phyloP scores from a whole-genome alignment of 1,284 basidiomycete species.

The Pseudomicrostroma phylloplanum region DNA sequence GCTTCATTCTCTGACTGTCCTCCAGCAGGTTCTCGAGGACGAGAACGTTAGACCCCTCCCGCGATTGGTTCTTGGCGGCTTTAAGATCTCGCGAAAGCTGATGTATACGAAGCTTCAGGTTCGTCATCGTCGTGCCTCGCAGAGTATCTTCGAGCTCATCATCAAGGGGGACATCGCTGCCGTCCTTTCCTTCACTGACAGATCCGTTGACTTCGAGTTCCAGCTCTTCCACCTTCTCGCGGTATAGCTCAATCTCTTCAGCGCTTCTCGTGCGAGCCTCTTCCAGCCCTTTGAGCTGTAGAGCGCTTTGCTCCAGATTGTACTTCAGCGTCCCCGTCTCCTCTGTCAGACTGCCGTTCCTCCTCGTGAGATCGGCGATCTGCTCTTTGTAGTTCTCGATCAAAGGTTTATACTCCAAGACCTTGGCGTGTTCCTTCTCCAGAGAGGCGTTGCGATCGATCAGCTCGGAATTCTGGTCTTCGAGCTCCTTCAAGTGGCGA shows the following conservation, averaged over 20 bases:
- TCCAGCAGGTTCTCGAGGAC: conserved; percentile 84
- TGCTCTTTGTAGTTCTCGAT: conserved; percentile 89
- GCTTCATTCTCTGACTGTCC: conserved; percentile 82
- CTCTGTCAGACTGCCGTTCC: conserved; percentile 57
- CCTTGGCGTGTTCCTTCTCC: conserved; percentile 82
- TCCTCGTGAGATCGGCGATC: conserved; percentile 68
- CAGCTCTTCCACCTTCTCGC: conserved; percentile 83
- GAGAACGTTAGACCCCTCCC: conserved; percentile 66
- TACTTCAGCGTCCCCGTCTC: conserved; percentile 53
- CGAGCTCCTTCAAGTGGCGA: conserved; percentile 74
- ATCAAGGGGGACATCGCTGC: conserved; percentile 58
- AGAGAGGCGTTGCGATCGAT: conserved; percentile 83
- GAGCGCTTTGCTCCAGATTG: conserved; percentile 33
- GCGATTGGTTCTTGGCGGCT: conserved; percentile 66
- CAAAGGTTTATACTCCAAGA: conserved; percentile 75
- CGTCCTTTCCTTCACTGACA: conserved; percentile 7
- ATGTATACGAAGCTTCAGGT: conserved; percentile 73
- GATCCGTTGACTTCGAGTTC: conserved; percentile 59
- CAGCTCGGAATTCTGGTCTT: conserved; percentile 84
- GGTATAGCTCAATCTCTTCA: conserved; percentile 78
- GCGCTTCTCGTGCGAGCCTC: conserved; percentile 71
- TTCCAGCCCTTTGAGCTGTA: conserved; percentile 51
- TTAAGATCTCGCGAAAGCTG: conserved; percentile 77
- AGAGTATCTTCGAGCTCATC: conserved; percentile 80
- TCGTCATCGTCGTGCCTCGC: conserved; percentile 75